Conservation (phyloP, 208 protist species). For the Trichomonas vaginalis region DNA sequence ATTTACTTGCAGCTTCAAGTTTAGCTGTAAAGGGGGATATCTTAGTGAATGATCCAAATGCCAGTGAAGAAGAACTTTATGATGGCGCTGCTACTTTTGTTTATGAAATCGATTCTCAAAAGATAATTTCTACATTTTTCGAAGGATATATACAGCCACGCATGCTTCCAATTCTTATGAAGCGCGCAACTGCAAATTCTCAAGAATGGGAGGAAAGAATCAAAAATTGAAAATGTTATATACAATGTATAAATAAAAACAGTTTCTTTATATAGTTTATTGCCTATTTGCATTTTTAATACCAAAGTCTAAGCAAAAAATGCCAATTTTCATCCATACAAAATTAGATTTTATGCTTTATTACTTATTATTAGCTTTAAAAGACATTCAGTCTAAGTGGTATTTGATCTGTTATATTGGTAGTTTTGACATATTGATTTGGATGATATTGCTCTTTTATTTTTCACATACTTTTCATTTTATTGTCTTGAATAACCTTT, state of each 20-base stretch:
- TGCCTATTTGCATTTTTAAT: no score
- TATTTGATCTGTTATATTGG: not conserved
- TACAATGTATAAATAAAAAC: no score
- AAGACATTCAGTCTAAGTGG: not conserved
- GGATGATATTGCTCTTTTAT: not conserved
- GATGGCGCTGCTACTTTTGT: conserved; percentile 1
- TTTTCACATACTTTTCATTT: not conserved
- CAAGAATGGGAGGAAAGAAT: not conserved
- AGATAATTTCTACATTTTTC: not conserved
- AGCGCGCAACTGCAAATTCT: not conserved
- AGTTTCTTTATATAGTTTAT: no score
- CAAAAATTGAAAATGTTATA: no score
- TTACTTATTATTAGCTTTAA: not conserved
- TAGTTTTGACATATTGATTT: not conserved
- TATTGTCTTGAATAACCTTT: not conserved
- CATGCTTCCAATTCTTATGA: not conserved
- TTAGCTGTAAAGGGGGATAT: not conserved
- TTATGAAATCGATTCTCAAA: not conserved
- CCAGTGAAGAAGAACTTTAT: not conserved
- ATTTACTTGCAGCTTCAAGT: not conserved
- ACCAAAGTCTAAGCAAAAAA: no score
- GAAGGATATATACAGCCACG: not conserved
- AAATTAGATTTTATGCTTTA: no score
- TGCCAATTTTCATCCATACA: no score
- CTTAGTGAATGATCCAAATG: not conserved